Evolutionary conservation across 169 alveolate genomes (phyloP).

Genomic region (Eimeria sp.): DNA sequence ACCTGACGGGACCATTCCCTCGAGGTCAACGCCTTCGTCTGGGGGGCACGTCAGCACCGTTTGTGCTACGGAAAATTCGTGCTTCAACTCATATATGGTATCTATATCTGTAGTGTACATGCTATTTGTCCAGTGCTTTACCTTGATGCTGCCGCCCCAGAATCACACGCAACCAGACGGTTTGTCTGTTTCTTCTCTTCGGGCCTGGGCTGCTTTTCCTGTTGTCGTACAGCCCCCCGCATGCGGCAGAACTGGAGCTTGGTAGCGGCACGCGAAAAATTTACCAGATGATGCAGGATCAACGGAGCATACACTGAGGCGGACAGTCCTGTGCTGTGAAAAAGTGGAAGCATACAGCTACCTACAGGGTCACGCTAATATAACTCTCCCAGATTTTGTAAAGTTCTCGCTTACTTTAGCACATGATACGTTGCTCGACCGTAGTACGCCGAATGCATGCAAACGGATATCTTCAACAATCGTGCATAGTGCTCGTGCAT

Average conservation of each 20-base stretch:
- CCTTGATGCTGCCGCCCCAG: conserved; percentile 59
- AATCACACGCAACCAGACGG: not conserved
- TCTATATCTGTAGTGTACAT: no score
- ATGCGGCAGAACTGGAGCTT: not conserved
- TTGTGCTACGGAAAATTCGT: conserved; percentile 86
- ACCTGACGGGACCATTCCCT: conserved; percentile 77
- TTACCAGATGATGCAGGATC: no score
- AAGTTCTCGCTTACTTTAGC: no score
- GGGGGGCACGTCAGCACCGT: conserved; percentile 87
- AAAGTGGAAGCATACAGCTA: no score
- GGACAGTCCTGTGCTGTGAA: no score
- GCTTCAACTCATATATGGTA: conserved; percentile 85
- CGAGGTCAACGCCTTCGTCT: conserved; percentile 84
- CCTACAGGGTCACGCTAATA: no score
- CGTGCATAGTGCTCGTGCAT: no score
- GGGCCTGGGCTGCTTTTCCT: not conserved
- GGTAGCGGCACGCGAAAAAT: not conserved
- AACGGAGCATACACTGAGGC: no score
- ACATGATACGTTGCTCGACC: no score
- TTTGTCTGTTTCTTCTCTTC: not conserved
- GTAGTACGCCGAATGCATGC: no score
- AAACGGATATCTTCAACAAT: no score
- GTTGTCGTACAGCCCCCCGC: not conserved
- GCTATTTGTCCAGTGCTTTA: conserved; percentile 87
- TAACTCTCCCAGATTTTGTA: no score